phyloP scores from a whole-genome alignment of 1,284 basidiomycete genomes.

The Phylloporus sp. region DNA sequence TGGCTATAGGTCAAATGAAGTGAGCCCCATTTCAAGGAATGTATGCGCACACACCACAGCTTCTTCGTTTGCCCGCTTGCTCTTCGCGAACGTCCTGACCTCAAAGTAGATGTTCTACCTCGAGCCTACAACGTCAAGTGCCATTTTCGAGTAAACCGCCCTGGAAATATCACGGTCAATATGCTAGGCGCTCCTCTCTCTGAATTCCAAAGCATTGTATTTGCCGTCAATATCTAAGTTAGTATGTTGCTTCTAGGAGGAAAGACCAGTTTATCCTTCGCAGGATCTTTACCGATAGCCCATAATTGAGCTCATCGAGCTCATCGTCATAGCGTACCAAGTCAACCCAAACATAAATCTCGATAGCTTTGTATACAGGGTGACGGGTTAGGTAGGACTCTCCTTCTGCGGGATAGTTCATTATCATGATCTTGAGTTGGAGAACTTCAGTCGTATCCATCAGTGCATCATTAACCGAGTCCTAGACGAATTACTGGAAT shows the following conservation, averaged over 20 bases:
- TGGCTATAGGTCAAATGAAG: too few species aligned
- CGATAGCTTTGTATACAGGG: slow-evolving; percentile 97
- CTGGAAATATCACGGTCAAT: slow-evolving; percentile 83
- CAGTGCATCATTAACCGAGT: slow-evolving; percentile 85
- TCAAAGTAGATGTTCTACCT: slow-evolving; percentile 93
- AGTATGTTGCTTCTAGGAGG: slow-evolving; percentile 29
- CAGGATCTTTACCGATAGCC: slow-evolving; percentile 79
- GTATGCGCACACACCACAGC: too few species aligned
- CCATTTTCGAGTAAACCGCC: slow-evolving; percentile 87
- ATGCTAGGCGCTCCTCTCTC: slow-evolving; percentile 76
- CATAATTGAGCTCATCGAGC: slow-evolving; percentile 80
- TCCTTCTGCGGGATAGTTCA: slow-evolving; percentile 7
- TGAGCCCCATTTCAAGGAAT: too few species aligned
- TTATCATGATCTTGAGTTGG: slow-evolving; percentile 48
- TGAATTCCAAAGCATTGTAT: slow-evolving; percentile 85
- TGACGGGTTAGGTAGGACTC: slow-evolving; percentile 81
- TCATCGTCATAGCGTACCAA: slow-evolving; percentile 77
- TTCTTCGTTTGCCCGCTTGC: too few species aligned
- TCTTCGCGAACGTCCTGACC: slow-evolving; percentile 48
- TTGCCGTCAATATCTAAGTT: slow-evolving; percentile 97
- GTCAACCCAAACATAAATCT: slow-evolving; percentile 84
- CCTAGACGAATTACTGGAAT: slow-evolving; percentile 73
- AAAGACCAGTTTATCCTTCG: slow-evolving; percentile 14
- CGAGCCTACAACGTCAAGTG: slow-evolving; percentile 85
- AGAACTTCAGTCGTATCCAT: slow-evolving; percentile 89